Base-by-base conservation (phyloP, 192 early-diverging fungal genomes). In the Ambispora gerdemannii region DNA sequence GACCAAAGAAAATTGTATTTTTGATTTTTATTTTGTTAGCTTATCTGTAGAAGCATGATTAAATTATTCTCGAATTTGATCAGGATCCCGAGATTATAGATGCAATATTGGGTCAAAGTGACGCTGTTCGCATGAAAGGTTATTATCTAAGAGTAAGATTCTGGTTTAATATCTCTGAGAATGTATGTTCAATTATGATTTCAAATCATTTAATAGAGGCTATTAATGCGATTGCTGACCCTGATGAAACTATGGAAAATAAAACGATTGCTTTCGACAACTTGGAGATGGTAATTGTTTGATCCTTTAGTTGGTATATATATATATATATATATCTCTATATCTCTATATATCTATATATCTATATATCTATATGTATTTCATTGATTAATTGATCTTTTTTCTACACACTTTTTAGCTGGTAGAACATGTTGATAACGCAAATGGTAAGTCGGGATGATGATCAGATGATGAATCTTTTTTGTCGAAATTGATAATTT, bases 51-150 rank as follows among this genome's bases (percentile, higher is more conserved):
- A n/a, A n/a, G n/a, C n/a, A n/a, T n/a, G n/a, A n/a, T n/a, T n/a
- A n/a, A n/a, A n/a, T n/a, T n/a, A n/a, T n/a, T n/a, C n/a, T n/a
- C n/a, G n/a, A n/a, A n/a, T n/a, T n/a, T n/a, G n/a, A 10, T 31
- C 71, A 80, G 78, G 95, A 98, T 75, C 89, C 95, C 1, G 92
- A 84, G 49, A 80, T 97, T 72, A 81, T 99, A 53, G 94, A 99
- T 35, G 87, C 90, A 17, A 96, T 99, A 64, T 81, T 99, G 28
- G 97, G 97, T 25, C 95, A 94, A 76, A 87, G 91, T 30, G 95
- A 95, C 52, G 85, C 93, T 4, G 86, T 86, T 17, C 81, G 85
- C 53, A 97, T 98, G 94, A 85, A 85, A 74, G 86, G 80, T 82
- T 51, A 11, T 7, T 50, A 56, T 19, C 13, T 6, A 53, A 62